A percentile compares a stretch with the other conserved stretches of the same genome.
phyloP scores from a whole-genome alignment of 257 asterid genomes.

The Capsicum pubescens region DNA sequence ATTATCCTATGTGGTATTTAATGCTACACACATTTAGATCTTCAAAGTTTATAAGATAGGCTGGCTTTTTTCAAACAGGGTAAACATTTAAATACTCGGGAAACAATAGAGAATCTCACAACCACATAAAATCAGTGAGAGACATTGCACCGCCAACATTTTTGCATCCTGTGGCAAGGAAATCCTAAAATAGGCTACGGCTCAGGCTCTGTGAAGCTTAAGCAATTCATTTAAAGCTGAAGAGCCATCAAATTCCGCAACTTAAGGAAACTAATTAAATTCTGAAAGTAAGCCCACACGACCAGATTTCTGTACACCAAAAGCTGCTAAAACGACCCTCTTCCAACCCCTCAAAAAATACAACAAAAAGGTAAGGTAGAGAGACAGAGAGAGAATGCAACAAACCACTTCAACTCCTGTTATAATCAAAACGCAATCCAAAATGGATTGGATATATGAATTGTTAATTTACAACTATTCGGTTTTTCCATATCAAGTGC shows the following conservation, averaged over 20 bases:
- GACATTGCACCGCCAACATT: not conserved
- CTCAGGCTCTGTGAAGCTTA: not conserved
- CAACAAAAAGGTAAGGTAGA: not conserved
- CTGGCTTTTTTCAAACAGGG: not conserved
- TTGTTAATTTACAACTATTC: conserved; percentile 3
- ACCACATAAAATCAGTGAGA: conserved; percentile 15
- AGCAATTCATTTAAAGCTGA: not conserved
- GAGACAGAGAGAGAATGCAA: not conserved
- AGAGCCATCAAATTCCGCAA: not conserved
- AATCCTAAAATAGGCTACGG: not conserved
- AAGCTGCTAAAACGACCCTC: not conserved
- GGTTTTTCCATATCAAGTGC: not conserved
- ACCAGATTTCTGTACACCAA: not conserved
- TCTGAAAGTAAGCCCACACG: not conserved
- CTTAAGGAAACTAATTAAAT: not conserved
- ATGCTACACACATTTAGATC: not conserved
- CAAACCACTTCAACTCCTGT: conserved; percentile 7
- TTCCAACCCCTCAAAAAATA: not conserved
- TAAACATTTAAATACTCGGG: not conserved
- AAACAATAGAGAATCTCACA: not conserved
- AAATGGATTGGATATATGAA: not conserved
- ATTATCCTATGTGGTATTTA: not conserved
- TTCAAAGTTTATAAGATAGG: not conserved
- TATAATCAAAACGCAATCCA: not conserved
- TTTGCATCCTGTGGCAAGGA: conserved; percentile 22